Conservation (phyloP, 768 basidiomycete species). For the Suillus hirtellus region DNA sequence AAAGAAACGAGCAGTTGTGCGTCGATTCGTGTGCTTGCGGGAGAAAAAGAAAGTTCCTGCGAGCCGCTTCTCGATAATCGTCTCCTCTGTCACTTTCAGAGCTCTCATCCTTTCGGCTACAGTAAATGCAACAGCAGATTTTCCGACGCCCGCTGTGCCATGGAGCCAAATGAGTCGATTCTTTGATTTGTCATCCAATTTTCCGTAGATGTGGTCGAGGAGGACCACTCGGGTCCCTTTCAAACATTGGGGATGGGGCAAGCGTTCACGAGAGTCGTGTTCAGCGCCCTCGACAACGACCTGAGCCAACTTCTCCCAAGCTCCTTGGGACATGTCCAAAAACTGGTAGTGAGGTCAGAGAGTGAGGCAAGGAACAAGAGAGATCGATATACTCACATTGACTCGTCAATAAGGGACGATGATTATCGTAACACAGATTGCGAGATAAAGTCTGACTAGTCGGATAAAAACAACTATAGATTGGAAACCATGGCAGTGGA, state of each 20-base stretch:
- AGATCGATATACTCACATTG: too few species aligned
- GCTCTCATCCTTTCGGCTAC: background rate
- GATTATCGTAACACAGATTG: too few species aligned
- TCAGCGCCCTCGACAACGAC: background rate
- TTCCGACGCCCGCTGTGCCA: background rate
- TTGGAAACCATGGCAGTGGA: too few species aligned
- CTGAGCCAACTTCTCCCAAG: background rate
- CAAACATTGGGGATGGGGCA: background rate
- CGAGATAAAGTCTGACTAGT: too few species aligned
- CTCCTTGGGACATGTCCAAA: background rate
- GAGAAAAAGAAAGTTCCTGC: slow-evolving; percentile 2
- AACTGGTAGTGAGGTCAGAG: too few species aligned
- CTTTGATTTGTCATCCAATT: background rate
- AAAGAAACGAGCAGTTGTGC: background rate
- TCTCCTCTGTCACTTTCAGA: background rate
- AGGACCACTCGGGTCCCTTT: background rate
- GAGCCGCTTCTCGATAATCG: background rate
- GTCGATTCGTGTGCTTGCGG: background rate
- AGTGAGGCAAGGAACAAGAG: too few species aligned
- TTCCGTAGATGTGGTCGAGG: background rate
- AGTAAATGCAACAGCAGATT: background rate
- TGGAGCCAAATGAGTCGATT: background rate
- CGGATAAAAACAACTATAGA: too few species aligned
- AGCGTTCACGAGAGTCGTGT: background rate
- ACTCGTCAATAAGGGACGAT: too few species aligned